Percentiles rank a stretch among this genome's conserved stretches.
Conservation (phyloP, 768 basidiomycete species). For the Boletus patriciae region DNA sequence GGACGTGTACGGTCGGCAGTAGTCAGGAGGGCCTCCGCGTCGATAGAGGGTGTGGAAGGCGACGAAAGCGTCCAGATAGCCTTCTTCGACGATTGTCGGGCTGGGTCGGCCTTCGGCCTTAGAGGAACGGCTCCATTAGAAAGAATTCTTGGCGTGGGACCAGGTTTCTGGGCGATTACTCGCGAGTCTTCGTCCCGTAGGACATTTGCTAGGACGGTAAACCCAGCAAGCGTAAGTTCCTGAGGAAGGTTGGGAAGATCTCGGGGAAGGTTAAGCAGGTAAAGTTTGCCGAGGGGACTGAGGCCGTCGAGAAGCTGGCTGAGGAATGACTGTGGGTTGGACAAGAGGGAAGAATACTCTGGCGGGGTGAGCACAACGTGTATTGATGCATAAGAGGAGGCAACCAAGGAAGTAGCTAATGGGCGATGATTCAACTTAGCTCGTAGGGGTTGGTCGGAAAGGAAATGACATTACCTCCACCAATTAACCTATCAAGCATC, state of each 20-base stretch:
- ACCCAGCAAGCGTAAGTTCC: conserved; percentile 66
- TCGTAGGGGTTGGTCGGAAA: background rate
- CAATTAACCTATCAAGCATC: conserved; percentile 79
- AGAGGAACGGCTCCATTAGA: conserved; percentile 43
- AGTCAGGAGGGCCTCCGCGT: conserved; percentile 82
- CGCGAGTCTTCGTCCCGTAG: conserved; percentile 38
- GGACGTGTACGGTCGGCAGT: conserved; percentile 80
- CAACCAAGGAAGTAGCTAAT: conserved; percentile 56
- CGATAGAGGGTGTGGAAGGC: conserved; percentile 70
- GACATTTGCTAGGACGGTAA: conserved; percentile 51
- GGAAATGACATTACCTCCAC: conserved; percentile 54
- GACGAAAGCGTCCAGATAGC: conserved; percentile 83
- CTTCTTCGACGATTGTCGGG: conserved; percentile 75
- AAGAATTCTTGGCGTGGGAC: conserved; percentile 37
- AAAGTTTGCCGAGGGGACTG: conserved; percentile 65
- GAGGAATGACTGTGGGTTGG: conserved; percentile 57
- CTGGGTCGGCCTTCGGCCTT: conserved; percentile 49
- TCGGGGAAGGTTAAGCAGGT: conserved; percentile 56
- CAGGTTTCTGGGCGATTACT: conserved; percentile 73
- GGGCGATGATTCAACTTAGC: conserved; percentile 2
- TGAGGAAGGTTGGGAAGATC: conserved; percentile 47
- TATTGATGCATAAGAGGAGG: conserved; percentile 60
- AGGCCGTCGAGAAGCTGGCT: conserved; percentile 60
- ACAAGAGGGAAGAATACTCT: conserved; percentile 60
- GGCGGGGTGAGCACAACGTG: conserved; percentile 62